Evolutionary conservation across 1,139 yeast species (phyloP), one percentile per base, ranked within the genome.

Genomic region (Debaryomyces psychrophilus): DNA sequence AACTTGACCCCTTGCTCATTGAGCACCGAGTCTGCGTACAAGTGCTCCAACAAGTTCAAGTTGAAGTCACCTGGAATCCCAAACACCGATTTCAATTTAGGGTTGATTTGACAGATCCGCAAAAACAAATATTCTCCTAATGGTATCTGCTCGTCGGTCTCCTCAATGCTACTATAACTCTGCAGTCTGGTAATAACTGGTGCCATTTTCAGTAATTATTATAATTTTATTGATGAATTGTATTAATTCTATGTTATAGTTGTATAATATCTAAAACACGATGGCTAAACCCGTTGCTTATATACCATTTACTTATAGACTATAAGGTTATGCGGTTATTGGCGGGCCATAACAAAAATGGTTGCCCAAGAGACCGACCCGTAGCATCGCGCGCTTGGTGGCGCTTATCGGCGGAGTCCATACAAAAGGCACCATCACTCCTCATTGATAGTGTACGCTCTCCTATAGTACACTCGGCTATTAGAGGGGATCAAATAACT

Each of bases 31-130:
- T 65, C 67, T 5, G 62, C 46, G 47, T 71, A 71, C 25, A 68
- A 55, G 50, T 68, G 66, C 50, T 71, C 77, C 54, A 71, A 61
- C 31, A 71, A 60, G 29, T 63, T 61, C 47, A 71, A 62, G 50
- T 71, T 70, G 55, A 70, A 71, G 50, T 71, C 77, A n/a, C 77
- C 76, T 1, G 77, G 73, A 20, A 71, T 67, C 6, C 76, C 77
- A 50, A 71, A 71, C 33, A 71, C 57, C 2, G 74, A 60, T 44
- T 58, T 62, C 44, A 69, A 53, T 43, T 60, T 62, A 4, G 76
- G 74, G 52, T 67, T 70, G 11, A 73, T 68, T 49, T 71, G 73
- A 22, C 61, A 47, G 18, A 71, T 61, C 46, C 77, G 56, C 29
- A 67, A 59, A 47, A 71, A 71, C 18, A 72, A 54, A 50, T 70